Percentiles rank a stretch among this genome's conserved stretches.
Conservation (phyloP, 2,329 filamentous ascomycete genomes). For the Sarocladium kiliense region DNA sequence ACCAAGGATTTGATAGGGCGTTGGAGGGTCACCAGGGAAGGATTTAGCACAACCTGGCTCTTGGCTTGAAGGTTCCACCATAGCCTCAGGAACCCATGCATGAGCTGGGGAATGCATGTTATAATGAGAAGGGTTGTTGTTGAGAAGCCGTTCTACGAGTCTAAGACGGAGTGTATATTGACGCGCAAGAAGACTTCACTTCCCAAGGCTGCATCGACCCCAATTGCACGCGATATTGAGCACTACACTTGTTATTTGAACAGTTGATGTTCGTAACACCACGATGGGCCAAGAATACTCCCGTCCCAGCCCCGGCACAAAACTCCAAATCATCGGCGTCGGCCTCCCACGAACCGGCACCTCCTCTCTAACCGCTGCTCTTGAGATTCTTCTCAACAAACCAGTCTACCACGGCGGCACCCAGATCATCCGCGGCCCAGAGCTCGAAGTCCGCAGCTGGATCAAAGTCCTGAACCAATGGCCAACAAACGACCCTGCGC, state of each 20-base stretch:
- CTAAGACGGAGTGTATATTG: too few species aligned
- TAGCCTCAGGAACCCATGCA: not conserved
- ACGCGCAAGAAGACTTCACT: too few species aligned
- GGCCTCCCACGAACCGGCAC: constrained; percentile 21
- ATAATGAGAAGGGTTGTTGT: not conserved
- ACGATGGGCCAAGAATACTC: constrained; percentile 18
- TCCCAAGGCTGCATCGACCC: too few species aligned
- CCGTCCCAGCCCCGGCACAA: constrained; percentile 14
- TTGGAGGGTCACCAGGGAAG: too few species aligned
- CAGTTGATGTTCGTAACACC: too few species aligned
- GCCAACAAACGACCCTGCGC: not conserved
- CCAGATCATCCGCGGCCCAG: constrained; percentile 15
- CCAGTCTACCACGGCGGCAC: constrained; percentile 20
- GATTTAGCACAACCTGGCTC: not conserved
- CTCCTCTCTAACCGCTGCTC: constrained; percentile 17
- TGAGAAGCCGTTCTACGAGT: not conserved
- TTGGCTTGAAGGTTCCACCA: not conserved
- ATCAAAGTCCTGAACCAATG: constrained; percentile 1
- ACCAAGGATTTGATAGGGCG: too few species aligned
- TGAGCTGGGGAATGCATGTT: too few species aligned
- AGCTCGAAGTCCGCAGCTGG: constrained; percentile 15
- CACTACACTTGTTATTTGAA: too few species aligned
- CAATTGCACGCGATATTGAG: too few species aligned
- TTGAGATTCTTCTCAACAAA: constrained; percentile 19
- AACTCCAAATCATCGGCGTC: constrained; percentile 20